These are phyloP conservation scores for Chlorella sp. DNA, from an alignment of 139 green algal species.

Conservation along the genomic window DNA sequence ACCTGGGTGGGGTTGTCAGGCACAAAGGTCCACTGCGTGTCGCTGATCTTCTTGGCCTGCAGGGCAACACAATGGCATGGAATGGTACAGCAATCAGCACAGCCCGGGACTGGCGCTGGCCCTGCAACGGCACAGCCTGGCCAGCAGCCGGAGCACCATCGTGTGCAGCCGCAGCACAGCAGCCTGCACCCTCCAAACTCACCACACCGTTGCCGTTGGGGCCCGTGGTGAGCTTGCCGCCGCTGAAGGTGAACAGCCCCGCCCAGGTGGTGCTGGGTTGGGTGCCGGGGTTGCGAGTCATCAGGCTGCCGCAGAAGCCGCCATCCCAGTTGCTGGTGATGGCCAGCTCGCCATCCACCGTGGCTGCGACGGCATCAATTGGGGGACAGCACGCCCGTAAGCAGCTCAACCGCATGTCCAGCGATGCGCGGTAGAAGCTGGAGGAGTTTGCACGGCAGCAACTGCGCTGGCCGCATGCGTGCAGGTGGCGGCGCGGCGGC, in stretches of 20 bases:
- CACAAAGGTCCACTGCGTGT: constrained; percentile 21
- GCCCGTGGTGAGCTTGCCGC: constrained; percentile 18
- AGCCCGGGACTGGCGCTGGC: too few species aligned
- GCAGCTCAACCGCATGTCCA: neutral
- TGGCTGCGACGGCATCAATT: too few species aligned
- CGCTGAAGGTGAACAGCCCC: constrained; percentile 20
- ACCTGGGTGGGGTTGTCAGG: constrained; percentile 20
- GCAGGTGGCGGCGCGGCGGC: neutral
- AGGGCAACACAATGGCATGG: too few species aligned
- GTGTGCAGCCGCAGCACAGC: too few species aligned
- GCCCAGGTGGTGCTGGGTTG: constrained; percentile 27
- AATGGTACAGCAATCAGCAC: too few species aligned
- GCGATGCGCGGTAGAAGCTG: neutral
- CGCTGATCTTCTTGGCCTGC: neutral
- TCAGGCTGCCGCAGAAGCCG: constrained; percentile 10
- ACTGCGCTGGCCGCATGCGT: too few species aligned
- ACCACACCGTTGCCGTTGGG: constrained; percentile 32
- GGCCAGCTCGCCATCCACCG: constrained; percentile 3
- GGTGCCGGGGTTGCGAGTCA: constrained; percentile 20
- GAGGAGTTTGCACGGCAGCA: constrained; percentile 24
- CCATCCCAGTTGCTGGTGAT: constrained; percentile 24
- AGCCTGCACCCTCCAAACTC: too few species aligned
- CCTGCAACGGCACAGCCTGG: too few species aligned
- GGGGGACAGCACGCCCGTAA: too few species aligned
- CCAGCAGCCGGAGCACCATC: too few species aligned